Evolutionary conservation across 2,329 filamentous ascomycete genomes (phyloP), one percentile per base, ranked within the genome.

Genomic region (Cytospora piceae): DNA sequence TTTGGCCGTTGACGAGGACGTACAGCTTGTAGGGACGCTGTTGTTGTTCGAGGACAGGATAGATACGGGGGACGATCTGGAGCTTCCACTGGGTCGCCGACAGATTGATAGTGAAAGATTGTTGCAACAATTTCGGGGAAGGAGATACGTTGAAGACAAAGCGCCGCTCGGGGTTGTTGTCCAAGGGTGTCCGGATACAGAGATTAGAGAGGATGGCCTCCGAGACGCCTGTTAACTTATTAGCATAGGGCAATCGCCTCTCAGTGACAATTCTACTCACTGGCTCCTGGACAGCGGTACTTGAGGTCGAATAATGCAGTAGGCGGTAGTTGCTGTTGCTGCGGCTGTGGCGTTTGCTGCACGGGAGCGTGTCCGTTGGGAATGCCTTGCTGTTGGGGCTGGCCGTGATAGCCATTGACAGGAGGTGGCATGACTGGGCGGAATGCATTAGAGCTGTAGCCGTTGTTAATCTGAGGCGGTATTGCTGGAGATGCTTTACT

Each of bases 21-120:
- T 92, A 93, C 42, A 95, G 79, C 73, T 90, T 92, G 78, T 91
- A 92, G 59, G 92, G 87, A 37, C 92, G 88, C 61, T 86, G 75
- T 65, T 82, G 76, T 52, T 81, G 83, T 66, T 88, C 85, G 5
- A 92, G 77, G 39, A 83, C 82, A 11, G 87, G 78, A 0, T 88
- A 85, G 22, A 96, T 81, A 14, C 83, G 84, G 4, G 90, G 88
- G 27, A 86, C 82, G 64, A 96, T 83, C 67, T 93, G 90, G 22
- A 96, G 79, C 66, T 89, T 88, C 70, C 86, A 88, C 71, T 93
- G 87, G 56, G 83, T 85, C 1, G 84, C 77, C 1, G 91, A 87
- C 12, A 95, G 79, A 65, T 87, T 89, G 63, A 95, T 80, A 7
- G 91, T 91, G 52, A 90, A 81, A 5, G 88, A 92, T 71, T 94